Conservation (phyloP, 139 green algal genomes). For the Chlorella sp. region DNA sequence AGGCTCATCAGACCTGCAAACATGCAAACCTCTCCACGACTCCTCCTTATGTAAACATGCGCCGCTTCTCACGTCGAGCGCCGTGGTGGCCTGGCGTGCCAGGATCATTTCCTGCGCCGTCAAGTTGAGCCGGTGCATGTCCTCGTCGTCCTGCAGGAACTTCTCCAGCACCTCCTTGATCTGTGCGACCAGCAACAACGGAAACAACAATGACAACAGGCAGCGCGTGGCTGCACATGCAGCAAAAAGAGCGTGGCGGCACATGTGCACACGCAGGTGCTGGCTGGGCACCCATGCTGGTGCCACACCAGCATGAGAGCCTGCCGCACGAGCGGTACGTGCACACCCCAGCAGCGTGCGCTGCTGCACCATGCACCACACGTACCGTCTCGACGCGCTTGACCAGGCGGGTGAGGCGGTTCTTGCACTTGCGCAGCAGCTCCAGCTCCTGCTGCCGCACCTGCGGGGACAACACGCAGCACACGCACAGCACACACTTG, state of each 20-base stretch:
- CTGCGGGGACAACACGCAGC: constrained; percentile 3
- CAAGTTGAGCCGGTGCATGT: constrained; percentile 55
- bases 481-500: no score
- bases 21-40: background rate
- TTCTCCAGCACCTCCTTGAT: constrained; percentile 48
- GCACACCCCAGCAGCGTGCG: no score
- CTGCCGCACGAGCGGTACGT: no score
- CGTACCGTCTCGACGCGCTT: constrained; percentile 48
- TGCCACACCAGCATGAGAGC: no score
- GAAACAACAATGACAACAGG: no score
- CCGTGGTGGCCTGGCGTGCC: constrained; percentile 21
- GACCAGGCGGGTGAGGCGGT: constrained; percentile 45
- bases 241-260: background rate
- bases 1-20: constrained; percentile 1
- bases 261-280: background rate
- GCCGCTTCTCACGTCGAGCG: background rate
- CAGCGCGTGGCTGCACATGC: background rate
- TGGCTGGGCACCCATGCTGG: no score
- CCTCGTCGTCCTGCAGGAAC: constrained; percentile 57
- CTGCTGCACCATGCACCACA: no score
- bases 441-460: constrained; percentile 78
- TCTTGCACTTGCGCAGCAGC: constrained; percentile 83
- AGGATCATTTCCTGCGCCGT: constrained; percentile 43
- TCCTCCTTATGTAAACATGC: background rate
- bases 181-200: constrained; percentile 3